Evolutionary conservation across 768 basidiomycete genomes (phyloP).

Genomic region (Leccinellum rugosiceps): DNA sequence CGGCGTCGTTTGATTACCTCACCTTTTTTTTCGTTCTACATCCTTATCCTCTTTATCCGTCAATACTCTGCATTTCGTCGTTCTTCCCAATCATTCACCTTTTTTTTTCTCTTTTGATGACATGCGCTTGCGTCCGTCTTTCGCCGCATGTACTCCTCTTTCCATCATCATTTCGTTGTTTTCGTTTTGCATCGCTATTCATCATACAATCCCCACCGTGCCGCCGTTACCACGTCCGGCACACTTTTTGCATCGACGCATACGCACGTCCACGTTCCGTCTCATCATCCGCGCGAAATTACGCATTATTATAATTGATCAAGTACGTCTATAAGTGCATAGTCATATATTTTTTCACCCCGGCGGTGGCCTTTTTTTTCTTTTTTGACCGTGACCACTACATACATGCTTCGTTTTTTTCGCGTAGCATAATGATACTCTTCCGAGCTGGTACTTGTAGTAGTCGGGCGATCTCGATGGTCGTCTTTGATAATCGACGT

Average conservation of each 20-base stretch:
- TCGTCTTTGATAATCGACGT: slow-evolving; percentile 8
- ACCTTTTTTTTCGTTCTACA: background rate
- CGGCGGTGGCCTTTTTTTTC: slow-evolving; percentile 5
- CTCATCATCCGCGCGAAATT: slow-evolving; percentile 8
- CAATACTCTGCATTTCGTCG: slow-evolving; percentile 10
- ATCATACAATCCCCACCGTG: slow-evolving; percentile 9
- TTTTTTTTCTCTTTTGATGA: background rate
- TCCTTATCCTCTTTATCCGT: slow-evolving; percentile 10
- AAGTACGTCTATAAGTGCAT: slow-evolving; percentile 23
- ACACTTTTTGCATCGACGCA: slow-evolving; percentile 16
- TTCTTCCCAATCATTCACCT: slow-evolving; percentile 4
- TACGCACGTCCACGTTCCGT: slow-evolving; percentile 5
- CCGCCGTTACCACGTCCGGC: slow-evolving; percentile 7
- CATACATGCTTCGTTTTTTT: slow-evolving; percentile 1
- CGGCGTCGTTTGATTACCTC: slow-evolving; percentile 25
- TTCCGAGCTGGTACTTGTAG: slow-evolving; percentile 12
- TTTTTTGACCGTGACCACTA: slow-evolving; percentile 9
- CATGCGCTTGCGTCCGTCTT: slow-evolving; percentile 6
- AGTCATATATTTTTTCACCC: slow-evolving; percentile 20
- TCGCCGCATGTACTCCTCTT: slow-evolving; percentile 7
- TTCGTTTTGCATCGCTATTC: slow-evolving; percentile 24
- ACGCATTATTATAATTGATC: slow-evolving; percentile 31
- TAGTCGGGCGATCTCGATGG: slow-evolving; percentile 15
- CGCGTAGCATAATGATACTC: slow-evolving; percentile 5
- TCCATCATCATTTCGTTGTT: slow-evolving; percentile 5